Conservation (phyloP, 805 yeast species). For the Yamadazyma insecticola region DNA sequence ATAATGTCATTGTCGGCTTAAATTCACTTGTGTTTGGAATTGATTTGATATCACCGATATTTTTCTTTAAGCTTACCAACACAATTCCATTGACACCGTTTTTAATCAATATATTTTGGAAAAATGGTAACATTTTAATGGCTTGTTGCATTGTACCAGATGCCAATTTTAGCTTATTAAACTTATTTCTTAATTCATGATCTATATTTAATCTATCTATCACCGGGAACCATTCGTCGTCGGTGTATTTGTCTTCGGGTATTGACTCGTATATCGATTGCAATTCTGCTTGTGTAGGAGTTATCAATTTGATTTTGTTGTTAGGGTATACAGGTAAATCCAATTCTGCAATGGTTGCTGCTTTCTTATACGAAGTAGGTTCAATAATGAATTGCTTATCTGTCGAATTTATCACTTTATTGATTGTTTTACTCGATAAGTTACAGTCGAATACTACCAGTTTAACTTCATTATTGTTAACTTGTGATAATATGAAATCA, state of each 20-base stretch:
- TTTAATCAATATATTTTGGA: slow-evolving; percentile 63
- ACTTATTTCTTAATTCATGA: slow-evolving; percentile 28
- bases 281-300: slow-evolving; percentile 71
- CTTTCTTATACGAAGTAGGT: slow-evolving; percentile 72
- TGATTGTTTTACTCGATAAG: slow-evolving; percentile 41
- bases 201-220: slow-evolving; percentile 51
- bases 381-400: slow-evolving; percentile 48
- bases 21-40: slow-evolving; percentile 12
- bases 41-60: slow-evolving; percentile 25
- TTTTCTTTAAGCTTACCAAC: slow-evolving; percentile 29
- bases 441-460: slow-evolving; percentile 65
- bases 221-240: slow-evolving; percentile 70
- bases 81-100: slow-evolving; percentile 64
- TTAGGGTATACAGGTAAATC: slow-evolving; percentile 46
- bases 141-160: slow-evolving; percentile 60
- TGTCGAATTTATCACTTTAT: slow-evolving; percentile 25
- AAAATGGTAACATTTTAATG: slow-evolving; percentile 67
- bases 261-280: slow-evolving; percentile 50
- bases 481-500: no score
- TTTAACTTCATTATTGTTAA: slow-evolving; percentile 40
- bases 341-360: slow-evolving; percentile 41
- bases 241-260: slow-evolving; percentile 30
- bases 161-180: slow-evolving; percentile 36
- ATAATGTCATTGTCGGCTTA: slow-evolving; percentile 37
- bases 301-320: slow-evolving; percentile 41